A percentile compares a stretch with the other conserved stretches of the same genome.
Evolutionary conservation across 2,329 filamentous ascomycete genomes (phyloP).

Genomic region (Pseudogymnoascus sp.): DNA sequence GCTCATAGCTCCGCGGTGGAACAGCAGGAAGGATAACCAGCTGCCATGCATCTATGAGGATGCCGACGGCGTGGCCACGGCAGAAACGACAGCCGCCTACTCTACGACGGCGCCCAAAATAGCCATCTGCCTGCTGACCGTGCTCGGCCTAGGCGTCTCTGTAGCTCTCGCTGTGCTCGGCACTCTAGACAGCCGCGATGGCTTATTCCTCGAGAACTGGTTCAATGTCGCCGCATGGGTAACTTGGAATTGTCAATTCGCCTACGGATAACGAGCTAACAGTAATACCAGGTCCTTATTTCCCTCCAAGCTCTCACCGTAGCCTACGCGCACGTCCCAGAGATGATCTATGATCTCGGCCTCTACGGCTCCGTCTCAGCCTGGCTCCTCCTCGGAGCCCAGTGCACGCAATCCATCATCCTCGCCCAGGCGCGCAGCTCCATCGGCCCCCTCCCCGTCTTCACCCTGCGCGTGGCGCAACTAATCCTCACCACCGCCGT

Average conservation of each 20-base stretch:
- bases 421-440: slow-evolving; percentile 25
- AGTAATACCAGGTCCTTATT: slow-evolving; percentile 38
- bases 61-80: slow-evolving; percentile 58
- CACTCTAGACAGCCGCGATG: slow-evolving; percentile 33
- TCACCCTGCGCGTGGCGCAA: slow-evolving; percentile 42
- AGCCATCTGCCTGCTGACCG: slow-evolving; percentile 44
- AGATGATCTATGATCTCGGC: slow-evolving; percentile 46
- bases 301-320: slow-evolving; percentile 44
- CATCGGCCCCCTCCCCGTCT: slow-evolving; percentile 23
- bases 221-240: slow-evolving; percentile 55
- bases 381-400: slow-evolving; percentile 35
- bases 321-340: slow-evolving; percentile 40
- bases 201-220: slow-evolving; percentile 48
- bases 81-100: slow-evolving; percentile 53
- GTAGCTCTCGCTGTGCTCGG: slow-evolving; percentile 48
- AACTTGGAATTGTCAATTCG: slow-evolving; percentile 30
- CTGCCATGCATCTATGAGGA: slow-evolving; percentile 52
- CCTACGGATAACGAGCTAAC: slow-evolving; percentile 2
- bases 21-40: slow-evolving; percentile 23
- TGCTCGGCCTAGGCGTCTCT: slow-evolving; percentile 46
- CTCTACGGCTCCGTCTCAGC: slow-evolving; percentile 42
- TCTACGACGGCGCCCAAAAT: slow-evolving; percentile 51
- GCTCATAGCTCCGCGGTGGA: slow-evolving; percentile 29
- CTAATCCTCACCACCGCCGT: slow-evolving; percentile 38
- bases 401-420: slow-evolving; percentile 38